Base-by-base conservation (phyloP, 83 land plant species). In the Thuja plicata region DNA sequence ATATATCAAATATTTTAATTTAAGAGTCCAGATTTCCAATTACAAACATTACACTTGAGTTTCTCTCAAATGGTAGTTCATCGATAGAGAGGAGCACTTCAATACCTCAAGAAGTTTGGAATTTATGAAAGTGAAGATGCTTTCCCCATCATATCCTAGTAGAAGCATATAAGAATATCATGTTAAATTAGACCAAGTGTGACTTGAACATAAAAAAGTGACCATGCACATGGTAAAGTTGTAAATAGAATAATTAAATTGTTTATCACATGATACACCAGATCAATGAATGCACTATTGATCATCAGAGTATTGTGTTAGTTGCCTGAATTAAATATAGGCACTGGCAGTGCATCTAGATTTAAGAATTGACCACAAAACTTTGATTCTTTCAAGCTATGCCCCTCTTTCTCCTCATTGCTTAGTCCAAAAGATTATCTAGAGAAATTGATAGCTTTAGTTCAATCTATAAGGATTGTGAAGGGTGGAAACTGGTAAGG, bases 21-120 rank as follows among this genome's bases (percentile, higher is more conserved):
- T 24, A 45, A 45, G 32, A 21, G 19, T 16, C 2, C 5, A 81
- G 46, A 82, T 9, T 82, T 43, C 19, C 85, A 82, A 45, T 2
- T n/a, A 82, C 85, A 82, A 82, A 82, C 52, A 27, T 24, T 9
- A 82, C 16, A 82, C 85, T 82, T 82, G 32, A 76, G 79, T 82
- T 43, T 81, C 15, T 45, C 52, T 27, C 9, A 82, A 82, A 27
- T 45, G 13, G 32, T 43, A 27, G 84, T 27, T 45, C 54, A 27
- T 82, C 41, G 10, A 15, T 30, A 45, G 46, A 82, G 46, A 45
- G 34, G 41, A 82, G 52, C 34, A 82, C 34, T 45, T 82, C 85
- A 45, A 82, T 32, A 82, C 85, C 85, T 82, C 15, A 12, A 82
- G 52, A 54, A 82, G 54, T n/a, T 82, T 45, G 85, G 85, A 43